A percentile compares a stretch with the other conserved stretches of the same genome.
Conservation (phyloP, 2,329 filamentous ascomycete genomes). For the Alternaria ventricosa region DNA sequence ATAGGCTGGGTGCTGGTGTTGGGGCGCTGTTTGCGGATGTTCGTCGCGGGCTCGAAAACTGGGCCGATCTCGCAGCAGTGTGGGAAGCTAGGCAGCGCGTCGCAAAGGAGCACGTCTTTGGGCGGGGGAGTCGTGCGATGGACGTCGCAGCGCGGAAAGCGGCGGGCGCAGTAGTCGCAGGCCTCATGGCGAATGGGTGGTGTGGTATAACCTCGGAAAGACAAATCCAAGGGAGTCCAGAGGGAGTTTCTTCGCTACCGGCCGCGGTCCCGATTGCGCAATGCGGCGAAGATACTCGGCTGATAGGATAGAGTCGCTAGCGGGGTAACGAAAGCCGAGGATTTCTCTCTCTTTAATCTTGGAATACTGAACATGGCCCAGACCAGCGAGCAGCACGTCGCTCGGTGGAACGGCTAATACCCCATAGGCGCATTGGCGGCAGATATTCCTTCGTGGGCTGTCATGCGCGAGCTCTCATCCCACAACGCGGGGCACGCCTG, state of each 20-base stretch:
- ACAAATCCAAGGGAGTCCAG: slow-evolving; percentile 14
- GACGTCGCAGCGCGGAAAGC: slow-evolving; percentile 33
- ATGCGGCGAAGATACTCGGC: slow-evolving; percentile 16
- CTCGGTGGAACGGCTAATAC: slow-evolving; percentile 21
- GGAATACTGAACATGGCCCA: slow-evolving; percentile 10
- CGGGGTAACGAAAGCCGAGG: slow-evolving; percentile 44
- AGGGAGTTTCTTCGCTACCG: slow-evolving; percentile 26
- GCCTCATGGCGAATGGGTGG: slow-evolving; percentile 36
- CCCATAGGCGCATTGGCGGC: slow-evolving; percentile 12
- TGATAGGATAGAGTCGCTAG: slow-evolving; percentile 25
- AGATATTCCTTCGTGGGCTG: slow-evolving; percentile 9
- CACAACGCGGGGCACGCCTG: slow-evolving; percentile 18
- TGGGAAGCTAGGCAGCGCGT: slow-evolving; percentile 37
- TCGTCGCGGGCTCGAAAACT: slow-evolving; percentile 23
- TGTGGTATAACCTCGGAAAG: slow-evolving; percentile 38
- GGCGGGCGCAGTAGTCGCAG: slow-evolving; percentile 35
- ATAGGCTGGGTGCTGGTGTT: slow-evolving; percentile 8
- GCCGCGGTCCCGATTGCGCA: slow-evolving; percentile 33
- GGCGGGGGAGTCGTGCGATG: slow-evolving; percentile 27
- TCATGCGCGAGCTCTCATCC: slow-evolving; percentile 14
- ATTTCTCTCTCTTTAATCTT: slow-evolving; percentile 14
- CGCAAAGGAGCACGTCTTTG: slow-evolving; percentile 37
- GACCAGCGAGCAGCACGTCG: slow-evolving; percentile 21
- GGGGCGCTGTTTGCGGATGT: slow-evolving; percentile 16
- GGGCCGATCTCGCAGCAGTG: slow-evolving; percentile 32